Conservation (phyloP, 495 filamentous ascomycete species). For the Annulohypoxylon bovei region DNA sequence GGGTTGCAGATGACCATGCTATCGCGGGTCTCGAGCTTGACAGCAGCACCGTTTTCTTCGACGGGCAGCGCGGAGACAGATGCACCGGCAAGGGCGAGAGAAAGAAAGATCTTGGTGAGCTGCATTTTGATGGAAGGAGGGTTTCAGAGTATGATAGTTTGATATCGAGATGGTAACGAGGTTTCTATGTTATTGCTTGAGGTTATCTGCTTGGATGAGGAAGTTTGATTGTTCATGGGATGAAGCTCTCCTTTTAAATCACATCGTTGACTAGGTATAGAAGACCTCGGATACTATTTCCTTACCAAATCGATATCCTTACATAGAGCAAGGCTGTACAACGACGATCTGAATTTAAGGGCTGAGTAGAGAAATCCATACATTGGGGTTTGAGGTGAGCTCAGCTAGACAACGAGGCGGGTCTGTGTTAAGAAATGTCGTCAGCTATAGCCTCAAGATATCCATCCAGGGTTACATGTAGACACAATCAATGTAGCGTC, state of each 20-base stretch:
- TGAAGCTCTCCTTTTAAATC: not conserved
- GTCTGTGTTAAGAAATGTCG: not conserved
- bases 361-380: not conserved
- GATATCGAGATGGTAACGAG: not conserved
- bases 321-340: not conserved
- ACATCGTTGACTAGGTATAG: not conserved
- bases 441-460: not conserved
- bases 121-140: not conserved
- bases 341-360: not conserved
- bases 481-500: not conserved
- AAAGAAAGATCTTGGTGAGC: not conserved
- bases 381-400: not conserved
- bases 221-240: not conserved
- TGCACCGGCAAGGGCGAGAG: not conserved
- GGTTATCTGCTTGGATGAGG: not conserved
- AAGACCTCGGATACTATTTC: not conserved
- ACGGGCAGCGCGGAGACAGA: constrained; percentile 1
- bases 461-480: not conserved
- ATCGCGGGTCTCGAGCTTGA: not conserved
- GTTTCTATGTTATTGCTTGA: not conserved
- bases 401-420: not conserved
- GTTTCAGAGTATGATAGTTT: not conserved
- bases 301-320: not conserved
- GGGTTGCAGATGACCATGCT: not conserved
- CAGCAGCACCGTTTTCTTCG: constrained; percentile 1